Conservation (phyloP, 148 eudicot species). For the Suaeda aralocaspica region DNA sequence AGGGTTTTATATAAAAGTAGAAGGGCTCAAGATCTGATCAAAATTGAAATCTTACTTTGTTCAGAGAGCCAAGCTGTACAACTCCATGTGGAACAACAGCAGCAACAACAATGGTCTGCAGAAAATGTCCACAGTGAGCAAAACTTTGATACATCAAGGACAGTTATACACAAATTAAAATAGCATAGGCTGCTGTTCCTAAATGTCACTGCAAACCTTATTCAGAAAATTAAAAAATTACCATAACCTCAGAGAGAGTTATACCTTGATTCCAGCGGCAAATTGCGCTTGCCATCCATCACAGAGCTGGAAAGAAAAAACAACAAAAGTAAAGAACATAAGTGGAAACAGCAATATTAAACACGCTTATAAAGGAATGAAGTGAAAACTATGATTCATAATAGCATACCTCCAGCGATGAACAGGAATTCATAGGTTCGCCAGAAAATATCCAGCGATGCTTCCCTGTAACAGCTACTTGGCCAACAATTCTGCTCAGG, state of each 20-base stretch:
- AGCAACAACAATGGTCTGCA: conserved; percentile 71
- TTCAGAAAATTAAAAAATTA: background rate
- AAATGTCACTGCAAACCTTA: background rate
- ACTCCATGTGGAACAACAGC: conserved; percentile 71
- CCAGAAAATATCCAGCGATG: conserved; percentile 69
- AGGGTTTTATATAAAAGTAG: background rate
- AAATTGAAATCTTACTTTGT: conserved; percentile 43
- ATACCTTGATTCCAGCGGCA: conserved; percentile 81
- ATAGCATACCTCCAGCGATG: conserved; percentile 52
- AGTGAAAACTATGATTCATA: background rate
- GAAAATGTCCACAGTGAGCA: background rate
- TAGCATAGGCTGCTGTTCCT: background rate
- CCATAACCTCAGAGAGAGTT: conserved; percentile 1
- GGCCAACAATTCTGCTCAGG: conserved; percentile 65
- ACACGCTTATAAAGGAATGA: background rate
- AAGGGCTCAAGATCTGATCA: background rate
- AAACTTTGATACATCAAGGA: background rate
- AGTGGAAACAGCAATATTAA: background rate
- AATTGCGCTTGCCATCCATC: conserved; percentile 78
- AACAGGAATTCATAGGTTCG: conserved; percentile 34
- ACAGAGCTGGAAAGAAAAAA: conserved; percentile 45
- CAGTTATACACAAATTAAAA: background rate
- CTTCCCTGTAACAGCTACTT: conserved; percentile 80
- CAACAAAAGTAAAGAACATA: conserved; percentile 5
- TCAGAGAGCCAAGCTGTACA: conserved; percentile 74